phyloP scores from a whole-genome alignment of 176 grass and related monocot genomes.

The Cymbopogon citratus region DNA sequence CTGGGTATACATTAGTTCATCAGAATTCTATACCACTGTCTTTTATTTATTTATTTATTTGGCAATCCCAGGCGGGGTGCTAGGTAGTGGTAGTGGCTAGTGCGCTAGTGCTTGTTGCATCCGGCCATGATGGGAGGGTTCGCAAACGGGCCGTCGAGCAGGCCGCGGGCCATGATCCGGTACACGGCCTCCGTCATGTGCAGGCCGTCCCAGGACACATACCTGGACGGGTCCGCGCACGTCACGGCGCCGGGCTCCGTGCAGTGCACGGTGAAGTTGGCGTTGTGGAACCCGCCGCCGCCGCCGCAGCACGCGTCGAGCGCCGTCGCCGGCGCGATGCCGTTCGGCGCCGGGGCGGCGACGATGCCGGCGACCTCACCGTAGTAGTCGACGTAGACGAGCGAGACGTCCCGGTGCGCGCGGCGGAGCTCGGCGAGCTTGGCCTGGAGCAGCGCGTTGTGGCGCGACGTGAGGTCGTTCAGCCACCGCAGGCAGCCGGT shows the following conservation, averaged over 20 bases:
- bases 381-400: slow-evolving; percentile 45
- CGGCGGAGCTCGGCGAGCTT: slow-evolving; percentile 22
- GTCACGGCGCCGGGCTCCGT: neutral
- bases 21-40: no score
- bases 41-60: no score
- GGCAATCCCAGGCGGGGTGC: no score
- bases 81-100: no score
- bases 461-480: slow-evolving; percentile 23
- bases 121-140: slow-evolving; percentile 26
- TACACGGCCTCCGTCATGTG: slow-evolving; percentile 54
- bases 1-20: no score
- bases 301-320: slow-evolving; percentile 38
- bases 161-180: slow-evolving; percentile 16
- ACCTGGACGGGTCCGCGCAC: slow-evolving; percentile 35
- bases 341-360: neutral
- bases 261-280: slow-evolving; percentile 26
- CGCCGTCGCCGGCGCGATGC: neutral
- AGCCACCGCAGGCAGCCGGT: slow-evolving; percentile 32
- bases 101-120: neutral
- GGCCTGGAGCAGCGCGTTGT: slow-evolving; percentile 21
- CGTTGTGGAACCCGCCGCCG: slow-evolving; percentile 26
- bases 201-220: slow-evolving; percentile 41
- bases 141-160: slow-evolving; percentile 25
- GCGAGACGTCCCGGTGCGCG: slow-evolving; percentile 2
- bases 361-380: neutral